A percentile compares a stretch with the other conserved stretches of the same genome.
phyloP scores from a whole-genome alignment of 495 filamentous ascomycete genomes.

The Immersiella caudata region DNA sequence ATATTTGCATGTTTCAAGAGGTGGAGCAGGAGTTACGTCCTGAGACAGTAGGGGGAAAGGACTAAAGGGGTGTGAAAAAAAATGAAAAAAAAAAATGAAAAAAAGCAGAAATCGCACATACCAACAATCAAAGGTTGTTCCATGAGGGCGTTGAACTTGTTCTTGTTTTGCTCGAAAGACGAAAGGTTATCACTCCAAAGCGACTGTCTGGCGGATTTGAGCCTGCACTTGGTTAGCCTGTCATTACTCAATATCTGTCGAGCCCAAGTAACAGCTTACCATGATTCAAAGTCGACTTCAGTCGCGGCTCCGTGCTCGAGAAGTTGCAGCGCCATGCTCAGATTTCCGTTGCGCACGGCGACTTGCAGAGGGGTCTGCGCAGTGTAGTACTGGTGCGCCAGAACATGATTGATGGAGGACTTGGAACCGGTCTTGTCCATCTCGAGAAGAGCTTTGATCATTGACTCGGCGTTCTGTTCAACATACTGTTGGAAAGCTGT shows the following conservation, averaged over 20 bases:
- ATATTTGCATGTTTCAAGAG: no score
- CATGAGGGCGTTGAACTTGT: conserved; percentile 38
- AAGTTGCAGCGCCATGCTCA: conserved; percentile 42
- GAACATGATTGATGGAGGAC: conserved; percentile 65
- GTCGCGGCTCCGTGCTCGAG: conserved; percentile 45
- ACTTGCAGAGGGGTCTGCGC: conserved; percentile 42
- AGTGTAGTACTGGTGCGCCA: conserved; percentile 33
- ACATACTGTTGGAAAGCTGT: conserved; percentile 64
- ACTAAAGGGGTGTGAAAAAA: no score
- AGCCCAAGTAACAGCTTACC: conserved; percentile 22
- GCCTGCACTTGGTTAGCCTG: conserved; percentile 25
- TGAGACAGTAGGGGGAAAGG: no score
- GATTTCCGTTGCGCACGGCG: conserved; percentile 39
- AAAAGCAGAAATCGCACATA: no score
- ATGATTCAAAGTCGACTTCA: conserved; percentile 49
- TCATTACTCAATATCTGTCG: not conserved
- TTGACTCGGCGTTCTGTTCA: conserved; percentile 47
- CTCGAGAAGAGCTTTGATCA: conserved; percentile 62
- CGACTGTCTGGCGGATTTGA: conserved; percentile 43
- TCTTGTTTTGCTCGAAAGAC: conserved; percentile 46
- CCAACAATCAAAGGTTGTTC: conserved; percentile 65
- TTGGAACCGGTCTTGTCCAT: conserved; percentile 62
- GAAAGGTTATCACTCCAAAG: conserved; percentile 29
- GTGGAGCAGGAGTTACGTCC: no score
- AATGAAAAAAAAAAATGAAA: no score